phyloP scores from a whole-genome alignment of 2,329 filamentous ascomycete species.

The Leptographium lundbergii region DNA sequence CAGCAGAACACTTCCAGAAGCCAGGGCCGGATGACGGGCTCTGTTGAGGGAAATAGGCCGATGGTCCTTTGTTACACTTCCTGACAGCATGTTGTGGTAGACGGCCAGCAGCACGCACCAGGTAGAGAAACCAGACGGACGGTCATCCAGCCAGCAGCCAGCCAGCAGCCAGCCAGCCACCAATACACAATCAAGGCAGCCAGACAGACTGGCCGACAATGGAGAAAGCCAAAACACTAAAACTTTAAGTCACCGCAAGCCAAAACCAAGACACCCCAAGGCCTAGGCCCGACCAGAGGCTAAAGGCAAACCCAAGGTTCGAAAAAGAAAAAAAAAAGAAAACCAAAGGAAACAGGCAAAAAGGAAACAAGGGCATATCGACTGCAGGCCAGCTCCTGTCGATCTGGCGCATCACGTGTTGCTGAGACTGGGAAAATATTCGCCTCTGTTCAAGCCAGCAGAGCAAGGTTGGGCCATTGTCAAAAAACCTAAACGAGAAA shows the following conservation, averaged over 20 bases:
- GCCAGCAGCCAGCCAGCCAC: too few species aligned
- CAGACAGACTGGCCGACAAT: not conserved
- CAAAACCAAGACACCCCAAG: not conserved
- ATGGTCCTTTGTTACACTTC: not conserved
- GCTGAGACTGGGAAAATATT: not conserved
- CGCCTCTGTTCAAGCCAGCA: not conserved
- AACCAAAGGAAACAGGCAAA: not conserved
- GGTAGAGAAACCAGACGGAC: not conserved
- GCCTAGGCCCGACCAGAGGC: not conserved
- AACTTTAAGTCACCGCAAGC: not conserved
- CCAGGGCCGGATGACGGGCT: not conserved
- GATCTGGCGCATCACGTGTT: not conserved
- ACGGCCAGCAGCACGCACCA: not conserved
- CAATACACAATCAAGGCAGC: not conserved
- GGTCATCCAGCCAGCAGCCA: too few species aligned
- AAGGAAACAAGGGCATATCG: not conserved
- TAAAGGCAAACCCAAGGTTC: not conserved
- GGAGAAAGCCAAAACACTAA: not conserved
- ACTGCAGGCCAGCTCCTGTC: not conserved
- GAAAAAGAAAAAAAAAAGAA: not conserved
- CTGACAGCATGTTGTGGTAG: not conserved
- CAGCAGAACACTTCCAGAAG: not conserved
- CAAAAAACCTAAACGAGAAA: not conserved
- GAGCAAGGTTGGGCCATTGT: not conserved
- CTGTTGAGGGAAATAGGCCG: not conserved